These are phyloP conservation scores for Acrocalymma vagum DNA, from an alignment of 2,329 filamentous ascomycete genomes.

Conservation along the genomic window DNA sequence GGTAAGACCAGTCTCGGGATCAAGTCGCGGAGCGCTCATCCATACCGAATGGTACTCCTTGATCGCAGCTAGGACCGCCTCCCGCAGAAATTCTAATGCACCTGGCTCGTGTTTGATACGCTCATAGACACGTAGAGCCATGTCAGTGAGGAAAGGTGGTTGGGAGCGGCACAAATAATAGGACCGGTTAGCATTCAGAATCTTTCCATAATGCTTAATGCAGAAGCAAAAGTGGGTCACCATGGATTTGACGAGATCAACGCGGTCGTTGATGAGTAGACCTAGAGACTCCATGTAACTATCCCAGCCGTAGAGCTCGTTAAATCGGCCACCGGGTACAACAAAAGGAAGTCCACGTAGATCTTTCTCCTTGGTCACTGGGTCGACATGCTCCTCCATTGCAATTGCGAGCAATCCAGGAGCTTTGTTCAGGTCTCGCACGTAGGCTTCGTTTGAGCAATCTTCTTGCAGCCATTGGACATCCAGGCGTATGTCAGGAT, in stretches of 20 bases:
- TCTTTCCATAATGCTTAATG: slow-evolving; percentile 98
- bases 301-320: slow-evolving; percentile 98
- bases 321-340: slow-evolving; percentile 97
- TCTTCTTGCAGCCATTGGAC: slow-evolving; percentile 78
- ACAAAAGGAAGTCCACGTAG: slow-evolving; percentile 88
- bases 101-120: slow-evolving; percentile 87
- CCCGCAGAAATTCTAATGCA: slow-evolving; percentile 80
- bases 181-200: slow-evolving; percentile 93
- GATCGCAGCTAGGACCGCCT: slow-evolving; percentile 87
- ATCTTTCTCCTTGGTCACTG: slow-evolving; percentile 72
- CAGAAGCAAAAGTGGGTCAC: slow-evolving; percentile 97
- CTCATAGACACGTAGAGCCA: slow-evolving; percentile 93
- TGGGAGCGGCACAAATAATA: slow-evolving; percentile 96
- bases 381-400: slow-evolving; percentile 78
- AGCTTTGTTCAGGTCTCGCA: slow-evolving; percentile 83
- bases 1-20: slow-evolving; percentile 80
- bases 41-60: slow-evolving; percentile 96
- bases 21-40: slow-evolving; percentile 76
- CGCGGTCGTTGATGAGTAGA: slow-evolving; percentile 82
- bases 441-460: slow-evolving; percentile 80
- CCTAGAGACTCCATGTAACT: slow-evolving; percentile 98
- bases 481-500: slow-evolving; percentile 86
- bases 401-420: slow-evolving; percentile 90
- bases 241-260: slow-evolving; percentile 92
- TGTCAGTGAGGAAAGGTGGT: slow-evolving; percentile 96